These are phyloP conservation scores for Plasmodium vivax DNA, from an alignment of 169 alveolate species.

Conservation along the genomic window DNA sequence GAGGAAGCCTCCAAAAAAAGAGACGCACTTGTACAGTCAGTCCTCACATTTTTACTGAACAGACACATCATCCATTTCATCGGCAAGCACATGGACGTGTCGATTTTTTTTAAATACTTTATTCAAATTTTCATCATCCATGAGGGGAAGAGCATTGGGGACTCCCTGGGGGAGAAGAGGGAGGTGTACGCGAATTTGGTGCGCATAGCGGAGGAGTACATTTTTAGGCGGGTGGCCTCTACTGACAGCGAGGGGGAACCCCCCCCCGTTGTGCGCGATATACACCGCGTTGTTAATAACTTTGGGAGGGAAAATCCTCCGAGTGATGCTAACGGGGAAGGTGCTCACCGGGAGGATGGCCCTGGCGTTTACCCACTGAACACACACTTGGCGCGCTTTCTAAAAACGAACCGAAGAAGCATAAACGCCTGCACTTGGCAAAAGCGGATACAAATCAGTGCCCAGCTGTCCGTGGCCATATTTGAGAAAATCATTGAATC, in stretches of 20 bases:
- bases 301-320: neutral
- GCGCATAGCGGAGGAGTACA: slow-evolving; percentile 27
- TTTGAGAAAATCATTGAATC: slow-evolving; percentile 57
- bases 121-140: slow-evolving; percentile 17
- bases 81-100: slow-evolving; percentile 13
- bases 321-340: neutral
- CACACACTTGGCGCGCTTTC: neutral
- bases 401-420: slow-evolving; percentile 23
- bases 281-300: neutral
- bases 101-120: slow-evolving; percentile 30
- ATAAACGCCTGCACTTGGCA: neutral
- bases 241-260: neutral
- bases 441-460: slow-evolving; percentile 11
- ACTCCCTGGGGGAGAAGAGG: slow-evolving; percentile 12
- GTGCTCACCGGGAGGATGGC: neutral
- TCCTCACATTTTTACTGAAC: slow-evolving; percentile 15
- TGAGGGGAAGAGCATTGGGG: slow-evolving; percentile 37
- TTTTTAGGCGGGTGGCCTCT: neutral
- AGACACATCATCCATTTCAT: slow-evolving; percentile 1
- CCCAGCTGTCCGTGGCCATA: neutral
- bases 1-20: neutral
- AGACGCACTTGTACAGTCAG: neutral
- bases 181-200: neutral
- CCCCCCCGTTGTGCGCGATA: neutral
- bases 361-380: neutral